Evolutionary conservation across 148 eudicot species (phyloP).

Genomic region (Talinum fruticosum): DNA sequence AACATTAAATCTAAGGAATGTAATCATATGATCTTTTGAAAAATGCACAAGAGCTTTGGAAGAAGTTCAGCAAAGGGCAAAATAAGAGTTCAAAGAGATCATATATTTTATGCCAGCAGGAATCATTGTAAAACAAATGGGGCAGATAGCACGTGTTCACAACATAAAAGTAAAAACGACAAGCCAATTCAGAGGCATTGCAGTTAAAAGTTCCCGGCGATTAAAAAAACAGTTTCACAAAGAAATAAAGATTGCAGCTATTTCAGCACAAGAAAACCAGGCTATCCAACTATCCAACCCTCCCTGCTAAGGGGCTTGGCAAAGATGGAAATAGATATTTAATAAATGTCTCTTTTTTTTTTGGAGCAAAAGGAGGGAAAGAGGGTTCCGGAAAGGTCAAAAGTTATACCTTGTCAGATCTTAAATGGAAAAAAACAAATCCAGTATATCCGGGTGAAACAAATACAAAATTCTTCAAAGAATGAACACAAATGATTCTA

Average conservation of each 20-base stretch:
- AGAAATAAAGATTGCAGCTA: not conserved
- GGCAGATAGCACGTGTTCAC: not conserved
- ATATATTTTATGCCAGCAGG: not conserved
- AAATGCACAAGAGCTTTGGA: not conserved
- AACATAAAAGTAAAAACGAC: not conserved
- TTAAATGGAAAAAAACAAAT: too few relatives aligned
- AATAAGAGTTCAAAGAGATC: not conserved
- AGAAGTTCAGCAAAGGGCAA: not conserved
- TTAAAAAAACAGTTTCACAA: not conserved
- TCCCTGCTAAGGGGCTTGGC: not conserved
- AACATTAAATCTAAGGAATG: too few relatives aligned
- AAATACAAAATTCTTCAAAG: too few relatives aligned
- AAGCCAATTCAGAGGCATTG: not conserved
- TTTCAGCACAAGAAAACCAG: not conserved
- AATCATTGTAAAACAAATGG: not conserved
- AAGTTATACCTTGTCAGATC: too few relatives aligned
- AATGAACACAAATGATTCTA: too few relatives aligned
- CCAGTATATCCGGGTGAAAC: too few relatives aligned
- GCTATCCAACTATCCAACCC: not conserved
- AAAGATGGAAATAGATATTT: not conserved
- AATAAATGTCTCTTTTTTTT: too few relatives aligned
- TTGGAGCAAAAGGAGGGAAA: not conserved
- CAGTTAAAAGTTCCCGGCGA: too few relatives aligned
- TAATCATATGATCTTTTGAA: not conserved
- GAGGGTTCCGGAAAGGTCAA: too few relatives aligned